These are phyloP conservation scores for Ceratocystis cubensis DNA, from an alignment of 2,329 filamentous ascomycete species.

Conservation along the genomic window DNA sequence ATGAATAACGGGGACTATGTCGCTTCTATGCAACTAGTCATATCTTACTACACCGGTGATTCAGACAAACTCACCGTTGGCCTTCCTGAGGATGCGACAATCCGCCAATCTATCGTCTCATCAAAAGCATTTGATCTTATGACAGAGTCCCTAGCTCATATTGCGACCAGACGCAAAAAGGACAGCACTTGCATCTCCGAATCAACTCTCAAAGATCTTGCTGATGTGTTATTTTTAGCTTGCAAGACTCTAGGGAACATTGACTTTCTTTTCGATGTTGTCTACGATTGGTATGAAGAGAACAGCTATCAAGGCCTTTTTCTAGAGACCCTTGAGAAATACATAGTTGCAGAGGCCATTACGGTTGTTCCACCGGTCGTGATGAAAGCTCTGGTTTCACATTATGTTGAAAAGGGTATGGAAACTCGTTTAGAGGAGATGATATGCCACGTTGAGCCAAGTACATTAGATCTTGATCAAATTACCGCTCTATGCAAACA, in stretches of 20 bases:
- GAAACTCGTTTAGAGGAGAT: conserved; percentile 79
- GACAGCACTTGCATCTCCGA: conserved; percentile 7
- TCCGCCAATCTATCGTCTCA: conserved; percentile 69
- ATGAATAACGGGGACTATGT: conserved; percentile 98
- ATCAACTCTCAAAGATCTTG: conserved; percentile 42
- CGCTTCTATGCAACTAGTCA: conserved; percentile 77
- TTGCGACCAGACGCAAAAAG: conserved; percentile 24
- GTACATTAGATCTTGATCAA: conserved; percentile 87
- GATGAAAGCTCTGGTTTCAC: conserved; percentile 71
- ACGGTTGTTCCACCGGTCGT: conserved; percentile 65
- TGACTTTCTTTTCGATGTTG: conserved; percentile 80
- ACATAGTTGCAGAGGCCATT: conserved; percentile 68
- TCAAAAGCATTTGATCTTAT: conserved; percentile 92
- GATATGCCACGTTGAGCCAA: conserved; percentile 82
- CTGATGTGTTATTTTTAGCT: conserved; percentile 70
- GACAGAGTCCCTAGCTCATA: conserved; percentile 73
- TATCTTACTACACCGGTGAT: conserved; percentile 80
- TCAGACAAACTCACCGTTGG: conserved; percentile 92
- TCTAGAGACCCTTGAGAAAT: conserved; percentile 75
- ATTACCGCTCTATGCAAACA: conserved; percentile 83
- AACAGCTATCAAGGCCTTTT: conserved; percentile 47
- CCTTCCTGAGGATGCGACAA: conserved; percentile 65
- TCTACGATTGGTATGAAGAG: conserved; percentile 79
- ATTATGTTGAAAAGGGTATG: conserved; percentile 65
- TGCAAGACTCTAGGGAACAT: conserved; percentile 65